phyloP scores from a whole-genome alignment of 306 rosid species.

The Medicago lupulina region DNA sequence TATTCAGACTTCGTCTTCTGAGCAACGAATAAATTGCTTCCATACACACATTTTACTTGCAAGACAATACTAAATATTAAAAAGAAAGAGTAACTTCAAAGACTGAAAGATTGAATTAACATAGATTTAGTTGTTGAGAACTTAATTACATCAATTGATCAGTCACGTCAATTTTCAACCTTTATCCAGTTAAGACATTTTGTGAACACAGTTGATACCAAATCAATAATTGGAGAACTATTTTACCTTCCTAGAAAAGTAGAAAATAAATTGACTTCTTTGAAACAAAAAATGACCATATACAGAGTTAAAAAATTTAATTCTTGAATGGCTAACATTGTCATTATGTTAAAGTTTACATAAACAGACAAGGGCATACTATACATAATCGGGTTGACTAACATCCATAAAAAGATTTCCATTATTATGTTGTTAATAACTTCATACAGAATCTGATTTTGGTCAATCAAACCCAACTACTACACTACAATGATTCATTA shows the following conservation, averaged over 20 bases:
- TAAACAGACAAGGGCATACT: not conserved
- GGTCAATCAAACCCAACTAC: not conserved
- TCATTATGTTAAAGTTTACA: not conserved
- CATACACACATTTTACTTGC: not conserved
- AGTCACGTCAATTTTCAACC: not conserved
- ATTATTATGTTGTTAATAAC: not conserved
- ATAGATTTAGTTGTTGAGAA: not conserved
- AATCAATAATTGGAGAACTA: not conserved
- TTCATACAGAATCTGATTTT: not conserved
- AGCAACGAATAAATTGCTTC: not conserved
- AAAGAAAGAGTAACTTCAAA: not conserved
- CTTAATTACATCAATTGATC: not conserved
- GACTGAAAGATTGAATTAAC: not conserved
- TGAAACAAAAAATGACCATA: not conserved
- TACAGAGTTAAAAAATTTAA: not conserved
- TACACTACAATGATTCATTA: not conserved
- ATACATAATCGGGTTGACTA: not conserved
- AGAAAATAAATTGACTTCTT: constrained; percentile 1
- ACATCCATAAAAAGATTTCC: not conserved
- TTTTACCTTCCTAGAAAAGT: not conserved
- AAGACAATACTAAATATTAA: not conserved
- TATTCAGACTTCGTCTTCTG: constrained; percentile 3
- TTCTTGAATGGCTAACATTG: not conserved
- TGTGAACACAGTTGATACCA: not conserved
- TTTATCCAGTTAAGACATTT: not conserved